Evolutionary conservation across 768 basidiomycete species (phyloP).

Genomic region (Lyophyllum atratum): DNA sequence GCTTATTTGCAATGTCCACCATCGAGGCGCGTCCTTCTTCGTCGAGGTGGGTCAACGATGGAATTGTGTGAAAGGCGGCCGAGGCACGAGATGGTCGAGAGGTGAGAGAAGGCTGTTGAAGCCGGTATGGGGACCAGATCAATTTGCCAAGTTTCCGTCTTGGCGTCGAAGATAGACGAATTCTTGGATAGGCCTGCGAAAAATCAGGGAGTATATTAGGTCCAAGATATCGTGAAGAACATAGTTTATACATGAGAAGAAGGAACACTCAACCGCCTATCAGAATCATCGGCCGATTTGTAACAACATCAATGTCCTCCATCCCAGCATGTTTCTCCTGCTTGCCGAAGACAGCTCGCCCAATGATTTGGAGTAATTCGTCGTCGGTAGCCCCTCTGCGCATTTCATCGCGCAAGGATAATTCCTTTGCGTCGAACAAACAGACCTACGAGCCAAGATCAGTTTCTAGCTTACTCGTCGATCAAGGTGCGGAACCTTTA

Average conservation of each 20-base stretch:
- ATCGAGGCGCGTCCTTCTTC: constrained; percentile 69
- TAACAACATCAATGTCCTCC: constrained; percentile 75
- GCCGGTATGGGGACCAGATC: background rate
- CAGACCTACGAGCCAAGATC: constrained; percentile 61
- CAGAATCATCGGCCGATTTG: constrained; percentile 87
- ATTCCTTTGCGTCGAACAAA: constrained; percentile 81
- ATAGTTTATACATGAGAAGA: constrained; percentile 24
- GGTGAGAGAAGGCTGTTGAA: background rate
- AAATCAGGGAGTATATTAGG: constrained; percentile 14
- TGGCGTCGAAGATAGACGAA: background rate
- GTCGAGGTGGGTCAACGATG: constrained; percentile 72
- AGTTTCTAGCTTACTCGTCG: background rate
- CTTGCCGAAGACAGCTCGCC: constrained; percentile 67
- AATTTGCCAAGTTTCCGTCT: background rate
- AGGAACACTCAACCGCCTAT: constrained; percentile 84
- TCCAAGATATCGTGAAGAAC: constrained; percentile 14
- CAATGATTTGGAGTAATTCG: constrained; percentile 61
- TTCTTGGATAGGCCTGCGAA: constrained; percentile 16
- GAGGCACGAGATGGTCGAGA: constrained; percentile 18
- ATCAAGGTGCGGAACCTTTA: constrained; percentile 55
- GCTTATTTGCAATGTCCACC: constrained; percentile 79
- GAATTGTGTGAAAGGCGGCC: constrained; percentile 24
- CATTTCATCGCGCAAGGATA: constrained; percentile 78
- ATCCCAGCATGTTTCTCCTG: constrained; percentile 84
- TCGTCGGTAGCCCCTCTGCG: constrained; percentile 65